Evolutionary conservation across 192 early-diverging fungal genomes (phyloP).

Genomic region (Umbelopsis sp.): DNA sequence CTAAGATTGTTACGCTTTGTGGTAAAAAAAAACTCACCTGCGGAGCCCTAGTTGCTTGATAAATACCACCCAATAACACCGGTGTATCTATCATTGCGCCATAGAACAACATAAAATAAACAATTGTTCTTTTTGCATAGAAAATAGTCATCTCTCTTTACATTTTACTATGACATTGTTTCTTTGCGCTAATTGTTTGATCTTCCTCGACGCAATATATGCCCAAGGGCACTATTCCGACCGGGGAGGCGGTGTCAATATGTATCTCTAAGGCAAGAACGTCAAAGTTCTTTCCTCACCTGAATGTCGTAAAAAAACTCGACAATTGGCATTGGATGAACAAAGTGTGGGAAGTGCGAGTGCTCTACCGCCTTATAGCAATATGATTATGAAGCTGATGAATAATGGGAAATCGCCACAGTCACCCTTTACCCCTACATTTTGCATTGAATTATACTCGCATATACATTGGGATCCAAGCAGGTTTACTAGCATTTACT

Average conservation of each 20-base stretch:
- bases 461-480: too few relatives aligned
- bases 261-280: too few relatives aligned
- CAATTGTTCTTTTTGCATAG: not conserved
- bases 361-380: too few relatives aligned
- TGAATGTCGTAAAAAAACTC: constrained; percentile 31
- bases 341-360: constrained; percentile 2
- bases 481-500: too few relatives aligned
- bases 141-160: not conserved
- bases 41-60: constrained; percentile 19
- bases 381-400: not conserved
- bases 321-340: constrained; percentile 2
- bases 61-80: constrained; percentile 21
- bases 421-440: too few relatives aligned
- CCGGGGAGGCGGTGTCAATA: too few relatives aligned
- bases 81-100: not conserved
- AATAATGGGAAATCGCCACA: not conserved
- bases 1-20: not conserved
- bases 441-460: too few relatives aligned
- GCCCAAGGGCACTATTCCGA: constrained; percentile 24
- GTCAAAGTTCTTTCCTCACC: not conserved
- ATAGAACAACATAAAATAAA: not conserved
- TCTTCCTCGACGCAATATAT: constrained; percentile 28
- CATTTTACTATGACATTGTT: constrained; percentile 12
- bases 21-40: not conserved
- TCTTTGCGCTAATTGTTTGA: constrained; percentile 10